These are phyloP conservation scores for Cercospora sp. DNA, from an alignment of 2,329 filamentous ascomycete species.

Conservation along the genomic window DNA sequence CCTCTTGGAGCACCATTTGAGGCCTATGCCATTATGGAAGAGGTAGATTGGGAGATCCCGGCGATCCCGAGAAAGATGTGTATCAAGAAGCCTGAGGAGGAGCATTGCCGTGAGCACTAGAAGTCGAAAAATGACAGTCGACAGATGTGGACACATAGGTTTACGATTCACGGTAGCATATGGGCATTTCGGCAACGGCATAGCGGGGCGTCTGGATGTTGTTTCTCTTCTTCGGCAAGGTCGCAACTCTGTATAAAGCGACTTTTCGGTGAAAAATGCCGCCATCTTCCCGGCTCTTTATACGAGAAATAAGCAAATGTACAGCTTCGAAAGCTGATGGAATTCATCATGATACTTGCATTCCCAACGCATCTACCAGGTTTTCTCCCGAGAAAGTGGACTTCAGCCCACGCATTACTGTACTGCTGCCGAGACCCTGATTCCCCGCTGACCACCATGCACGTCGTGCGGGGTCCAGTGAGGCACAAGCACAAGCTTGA, in stretches of 20 bases:
- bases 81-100: slow-evolving; percentile 9
- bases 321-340: not conserved
- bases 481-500: not conserved
- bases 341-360: not conserved
- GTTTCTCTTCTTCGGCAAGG: not conserved
- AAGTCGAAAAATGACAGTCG: not conserved
- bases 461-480: slow-evolving; percentile 11
- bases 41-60: slow-evolving; percentile 34
- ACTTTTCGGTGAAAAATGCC: not conserved
- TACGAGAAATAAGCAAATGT: not conserved
- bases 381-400: not conserved
- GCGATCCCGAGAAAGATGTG: slow-evolving; percentile 25
- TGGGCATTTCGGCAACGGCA: not conserved
- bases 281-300: not conserved
- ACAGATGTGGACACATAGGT: not conserved
- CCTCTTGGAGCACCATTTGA: slow-evolving; percentile 35
- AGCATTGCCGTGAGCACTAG: slow-evolving; percentile 11
- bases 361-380: not conserved
- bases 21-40: slow-evolving; percentile 37
- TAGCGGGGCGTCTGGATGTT: not conserved
- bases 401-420: not conserved
- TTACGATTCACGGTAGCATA: not conserved
- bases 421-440: not conserved
- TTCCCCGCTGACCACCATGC: slow-evolving; percentile 11
- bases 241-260: not conserved